These are phyloP conservation scores for Rhynchospora tenuis DNA, from an alignment of 176 grass and related monocot genomes.

Conservation along the genomic window DNA sequence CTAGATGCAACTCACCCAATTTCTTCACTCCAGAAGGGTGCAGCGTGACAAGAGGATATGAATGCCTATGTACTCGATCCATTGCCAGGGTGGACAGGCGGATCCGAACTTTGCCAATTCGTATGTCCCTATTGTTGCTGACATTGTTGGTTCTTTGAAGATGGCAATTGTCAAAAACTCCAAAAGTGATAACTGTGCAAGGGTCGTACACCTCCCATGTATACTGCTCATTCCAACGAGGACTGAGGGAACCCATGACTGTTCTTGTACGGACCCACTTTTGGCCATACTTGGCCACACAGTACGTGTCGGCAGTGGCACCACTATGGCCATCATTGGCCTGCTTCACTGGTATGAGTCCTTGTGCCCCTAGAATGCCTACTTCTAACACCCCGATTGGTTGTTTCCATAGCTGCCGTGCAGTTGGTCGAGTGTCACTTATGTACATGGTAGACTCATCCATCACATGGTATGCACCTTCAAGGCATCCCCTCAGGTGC, in stretches of 20 bases:
- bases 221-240: slow-evolving; percentile 86
- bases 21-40: slow-evolving; percentile 47
- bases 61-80: slow-evolving; percentile 40
- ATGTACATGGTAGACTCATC: slow-evolving; percentile 68
- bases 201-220: slow-evolving; percentile 85
- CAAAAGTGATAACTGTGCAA: slow-evolving; percentile 70
- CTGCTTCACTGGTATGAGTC: slow-evolving; percentile 48
- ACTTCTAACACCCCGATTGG: slow-evolving; percentile 66
- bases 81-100: slow-evolving; percentile 62
- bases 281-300: slow-evolving; percentile 79
- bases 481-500: slow-evolving; percentile 64
- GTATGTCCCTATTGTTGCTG: slow-evolving; percentile 15
- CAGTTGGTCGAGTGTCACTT: slow-evolving; percentile 61
- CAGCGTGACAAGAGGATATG: slow-evolving; percentile 43
- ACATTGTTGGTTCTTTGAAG: background rate
- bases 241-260: slow-evolving; percentile 39
- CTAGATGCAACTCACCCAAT: slow-evolving; percentile 73
- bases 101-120: slow-evolving; percentile 75
- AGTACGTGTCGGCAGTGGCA: slow-evolving; percentile 51
- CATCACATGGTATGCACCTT: slow-evolving; percentile 82
- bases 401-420: slow-evolving; percentile 55
- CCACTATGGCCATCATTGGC: slow-evolving; percentile 29
- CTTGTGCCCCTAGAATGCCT: slow-evolving; percentile 59
- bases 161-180: slow-evolving; percentile 66
- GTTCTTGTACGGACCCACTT: slow-evolving; percentile 88